Percentiles rank a stretch among this genome's conserved stretches.
These are phyloP conservation scores for Fusarium foetens DNA, from an alignment of 2,329 filamentous ascomycete genomes.

Conservation along the genomic window DNA sequence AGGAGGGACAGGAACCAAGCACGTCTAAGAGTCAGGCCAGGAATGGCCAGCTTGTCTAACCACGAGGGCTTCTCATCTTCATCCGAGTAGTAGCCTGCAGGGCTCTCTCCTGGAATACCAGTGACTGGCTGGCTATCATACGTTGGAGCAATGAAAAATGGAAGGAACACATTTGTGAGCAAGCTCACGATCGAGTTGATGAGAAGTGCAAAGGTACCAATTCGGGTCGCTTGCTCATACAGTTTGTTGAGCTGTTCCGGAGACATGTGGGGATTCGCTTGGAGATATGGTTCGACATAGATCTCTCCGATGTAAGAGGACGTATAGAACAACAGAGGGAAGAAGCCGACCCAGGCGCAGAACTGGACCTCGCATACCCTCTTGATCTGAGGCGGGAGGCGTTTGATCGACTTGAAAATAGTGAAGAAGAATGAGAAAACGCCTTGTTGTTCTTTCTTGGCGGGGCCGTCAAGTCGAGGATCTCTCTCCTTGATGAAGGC, in stretches of 20 bases:
- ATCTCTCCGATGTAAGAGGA: slow-evolving; percentile 95
- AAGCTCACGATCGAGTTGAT: slow-evolving; percentile 90
- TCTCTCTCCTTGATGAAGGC: slow-evolving; percentile 79
- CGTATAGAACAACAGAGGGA: slow-evolving; percentile 94
- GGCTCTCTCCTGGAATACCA: slow-evolving; percentile 48
- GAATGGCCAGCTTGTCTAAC: slow-evolving; percentile 76
- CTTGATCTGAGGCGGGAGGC: slow-evolving; percentile 82
- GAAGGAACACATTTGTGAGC: slow-evolving; percentile 81
- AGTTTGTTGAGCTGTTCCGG: slow-evolving; percentile 78
- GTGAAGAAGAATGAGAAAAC: slow-evolving; percentile 82
- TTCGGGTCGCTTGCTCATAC: slow-evolving; percentile 85
- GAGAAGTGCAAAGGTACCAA: slow-evolving; percentile 89
- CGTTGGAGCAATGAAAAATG: slow-evolving; percentile 85
- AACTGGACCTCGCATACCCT: slow-evolving; percentile 86
- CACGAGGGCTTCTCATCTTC: slow-evolving; percentile 52
- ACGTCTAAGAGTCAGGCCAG: slow-evolving; percentile 84
- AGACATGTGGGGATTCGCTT: slow-evolving; percentile 80
- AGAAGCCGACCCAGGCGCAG: slow-evolving; percentile 94
- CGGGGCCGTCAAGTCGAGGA: slow-evolving; percentile 75
- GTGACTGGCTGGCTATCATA: slow-evolving; percentile 65
- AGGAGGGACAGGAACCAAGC: slow-evolving; percentile 88
- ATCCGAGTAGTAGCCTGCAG: slow-evolving; percentile 45
- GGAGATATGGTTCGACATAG: slow-evolving; percentile 85
- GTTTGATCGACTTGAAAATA: slow-evolving; percentile 79
- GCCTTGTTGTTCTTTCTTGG: slow-evolving; percentile 68